Evolutionary conservation across 257 asterid species (phyloP).

Genomic region (Henckelia pumila): DNA sequence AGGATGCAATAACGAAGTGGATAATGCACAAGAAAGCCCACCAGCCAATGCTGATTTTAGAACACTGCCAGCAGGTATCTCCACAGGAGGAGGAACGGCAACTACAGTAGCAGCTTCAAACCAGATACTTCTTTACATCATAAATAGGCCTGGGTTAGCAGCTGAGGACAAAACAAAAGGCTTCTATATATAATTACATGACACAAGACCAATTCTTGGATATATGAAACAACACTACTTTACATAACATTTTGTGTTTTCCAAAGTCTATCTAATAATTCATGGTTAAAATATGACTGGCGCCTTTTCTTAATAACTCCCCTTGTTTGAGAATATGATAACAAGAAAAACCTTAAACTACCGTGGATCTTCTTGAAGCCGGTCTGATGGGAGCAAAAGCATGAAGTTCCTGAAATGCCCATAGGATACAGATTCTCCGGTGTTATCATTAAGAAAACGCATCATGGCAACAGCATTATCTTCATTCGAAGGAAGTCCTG

Average conservation of each 20-base stretch:
- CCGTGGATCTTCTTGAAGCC: conserved; percentile 99
- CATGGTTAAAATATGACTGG: not conserved
- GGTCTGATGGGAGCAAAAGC: conserved; percentile 95
- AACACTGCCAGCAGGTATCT: conserved; percentile 88
- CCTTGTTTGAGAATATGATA: not conserved
- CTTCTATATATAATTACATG: not conserved
- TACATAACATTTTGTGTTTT: not conserved
- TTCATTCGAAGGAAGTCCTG: conserved; percentile 96
- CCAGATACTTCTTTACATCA: conserved; percentile 76
- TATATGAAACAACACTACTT: not conserved
- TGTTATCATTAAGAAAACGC: conserved; percentile 90
- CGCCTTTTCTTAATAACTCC: not conserved
- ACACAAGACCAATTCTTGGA: not conserved
- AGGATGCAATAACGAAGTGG: conserved; percentile 88
- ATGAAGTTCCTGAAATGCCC: conserved; percentile 96
- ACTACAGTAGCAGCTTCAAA: conserved; percentile 99
- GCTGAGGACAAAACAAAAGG: not conserved
- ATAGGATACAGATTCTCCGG: conserved; percentile 87
- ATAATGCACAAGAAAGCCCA: conserved; percentile 93
- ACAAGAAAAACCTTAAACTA: conserved; percentile 30
- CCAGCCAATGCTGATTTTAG: conserved; percentile 96
- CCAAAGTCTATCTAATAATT: too few relatives aligned
- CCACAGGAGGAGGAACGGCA: conserved; percentile 95
- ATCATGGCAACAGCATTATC: conserved; percentile 99
- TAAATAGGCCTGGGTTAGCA: conserved; percentile 13